Evolutionary conservation across 1,139 yeast genomes (phyloP), one percentile per base, ranked within the genome.

Genomic region (Chernovozyma aurita): DNA sequence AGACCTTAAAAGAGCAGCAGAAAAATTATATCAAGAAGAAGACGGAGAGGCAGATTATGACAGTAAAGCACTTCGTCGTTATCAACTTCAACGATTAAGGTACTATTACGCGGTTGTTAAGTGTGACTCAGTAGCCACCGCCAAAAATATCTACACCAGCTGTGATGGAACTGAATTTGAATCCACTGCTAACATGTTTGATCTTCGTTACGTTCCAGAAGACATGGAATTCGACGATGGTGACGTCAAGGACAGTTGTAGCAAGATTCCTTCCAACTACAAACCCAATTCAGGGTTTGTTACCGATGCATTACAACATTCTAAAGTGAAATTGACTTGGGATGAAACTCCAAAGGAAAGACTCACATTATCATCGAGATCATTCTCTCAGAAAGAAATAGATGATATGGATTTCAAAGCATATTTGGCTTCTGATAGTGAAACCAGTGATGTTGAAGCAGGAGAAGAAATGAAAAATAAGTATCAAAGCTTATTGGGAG

Each of bases 381-480:
- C 90, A 13, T 90, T 94, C 53, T 79, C 88, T 33, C 95, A 86
- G 53, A 81, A 84, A 56, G 98, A 94, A 54, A 73, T 90, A 35
- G 97, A 92, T 47, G 97, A 90, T 35, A 87, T 90, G 94, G 98
- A 94, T 57, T 84, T 90, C 64, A 81, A 87, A 53, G 97, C 97
- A 2, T 94, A 94, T 51, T 66, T 94, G 41, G 99, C 98, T 0
- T 83, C 95, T 33, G 96, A 85, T 51, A 78, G 85, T 45, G 95
- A 85, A 21, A 64, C 50, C 8, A 59, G 59, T 33, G 69, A 70
- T 18, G 78, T 63, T 17, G 81, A 66, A 24, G 70, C 59, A 13
- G 65, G 55, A 8, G 64, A 44, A 27, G 64, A 61, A 15, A 50
- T 67, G 44, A 78, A 74, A 47, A 75, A 71, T 43, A 86, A 83